Evolutionary conservation across 768 basidiomycete genomes (phyloP), one percentile per base, ranked within the genome.

Genomic region (Pleurotus platypus): DNA sequence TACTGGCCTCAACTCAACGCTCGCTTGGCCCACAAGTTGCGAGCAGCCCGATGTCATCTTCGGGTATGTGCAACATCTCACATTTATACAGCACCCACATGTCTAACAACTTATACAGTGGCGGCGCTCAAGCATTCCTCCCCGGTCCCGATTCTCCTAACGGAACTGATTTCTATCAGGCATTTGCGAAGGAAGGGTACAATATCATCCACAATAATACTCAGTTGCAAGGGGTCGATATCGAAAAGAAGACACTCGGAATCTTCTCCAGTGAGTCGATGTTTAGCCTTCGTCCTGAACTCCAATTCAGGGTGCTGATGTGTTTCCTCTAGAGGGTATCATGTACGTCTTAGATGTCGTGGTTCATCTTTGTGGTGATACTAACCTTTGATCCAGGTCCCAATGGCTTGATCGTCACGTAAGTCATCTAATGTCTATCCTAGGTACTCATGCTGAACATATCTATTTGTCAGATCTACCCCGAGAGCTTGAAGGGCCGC

Each of bases 371-470:
- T 18, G 24, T 26, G 40, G 4, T 40, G 15, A 18, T 46, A 11
- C 15, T 49, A 20, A 16, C 22, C 45, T 18, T 54, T 11, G 15
- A 22, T 5, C 38, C 53, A 75, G 71, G 72, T 75, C 76, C 4
- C 75, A 76, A 62, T 77, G 75, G 76, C 55, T 78, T 8, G 76
- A 78, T 51, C 69, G 76, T 13, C 61, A 76, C 43, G 70, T 70
- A 45, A 38, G 65, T 47, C 42, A 45, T 35, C 0, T 15, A 5
- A 7, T 16, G 1, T 45, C 55, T 46, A 46, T 3, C 30, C 49
- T 43, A 15, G 26, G 18, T 46, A 30, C 15, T 27, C 18, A 6
- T 13, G 27, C 27, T 40, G 9, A n/a, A 16, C 24, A 18, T 24
- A 16, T 39, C 51, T 11, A 22, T 26, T 42, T 60, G 18, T 16